Base-by-base conservation (phyloP, 148 eudicot genomes). In the Rhododendron henanense region DNA sequence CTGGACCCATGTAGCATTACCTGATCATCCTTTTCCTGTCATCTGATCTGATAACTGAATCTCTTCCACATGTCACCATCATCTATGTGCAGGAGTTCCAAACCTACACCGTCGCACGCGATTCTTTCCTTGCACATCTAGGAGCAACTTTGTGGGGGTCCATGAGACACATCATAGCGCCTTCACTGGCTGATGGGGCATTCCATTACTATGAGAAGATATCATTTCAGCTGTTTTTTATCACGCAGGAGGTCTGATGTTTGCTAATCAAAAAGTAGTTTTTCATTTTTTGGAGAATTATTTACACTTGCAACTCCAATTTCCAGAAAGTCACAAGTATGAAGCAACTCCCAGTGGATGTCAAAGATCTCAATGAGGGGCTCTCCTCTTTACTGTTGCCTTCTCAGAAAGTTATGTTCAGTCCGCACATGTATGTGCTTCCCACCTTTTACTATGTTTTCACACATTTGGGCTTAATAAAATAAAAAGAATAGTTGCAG, bases 141-240 rank as follows among this genome's bases (percentile, higher is more conserved):
- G 99, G 99, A 88, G 98, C 98, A 90, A 90, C 92, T 33, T 90
- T 96, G 81, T 95, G 99, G 98, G 99, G 97, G 81, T 95, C 99
- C 71, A 92, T 96, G 98, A 94, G 95, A 88, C 98, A 94, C 90
- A 89, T 96, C 65, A 89, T 96, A 87, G 93, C 99, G 55, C 99
- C 99, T 79, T 96, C 98, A 48, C 82, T 93, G 88, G 96, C 98
- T 78, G 97, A 93, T 79, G 99, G 99, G 82, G 95, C 97, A 85
- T 96, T 92, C 85, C 99, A 94, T 90, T 91, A 91, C 82, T 96
- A 94, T 88, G 99, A 96, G 87, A 93, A 95, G 85, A 95, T 96
- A 89, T 96, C 99, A 61, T 96, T 93, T 86, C 97, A 96, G 88
- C 85, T 96, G 90, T 93, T 94, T 88, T 96, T 96, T 87, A 87